phyloP scores from a whole-genome alignment of 2,329 filamentous ascomycete species.

The Juglanconis juglandina region DNA sequence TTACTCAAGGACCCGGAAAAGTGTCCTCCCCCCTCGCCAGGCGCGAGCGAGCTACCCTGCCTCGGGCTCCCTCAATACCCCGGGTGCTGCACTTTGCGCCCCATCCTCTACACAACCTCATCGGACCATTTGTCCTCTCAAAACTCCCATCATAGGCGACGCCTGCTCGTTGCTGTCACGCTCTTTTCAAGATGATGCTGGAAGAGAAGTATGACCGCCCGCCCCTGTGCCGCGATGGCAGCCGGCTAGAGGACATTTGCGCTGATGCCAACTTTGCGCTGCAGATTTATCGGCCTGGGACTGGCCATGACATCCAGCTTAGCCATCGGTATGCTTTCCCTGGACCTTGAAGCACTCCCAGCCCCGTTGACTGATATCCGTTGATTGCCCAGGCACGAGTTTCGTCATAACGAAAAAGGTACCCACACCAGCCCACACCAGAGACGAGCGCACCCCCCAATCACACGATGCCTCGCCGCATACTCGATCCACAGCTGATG shows the following conservation, averaged over 20 bases:
- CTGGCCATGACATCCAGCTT: conserved; percentile 72
- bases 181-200: conserved; percentile 35
- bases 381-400: conserved; percentile 66
- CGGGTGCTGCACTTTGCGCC: conserved; percentile 14
- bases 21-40: conserved; percentile 5
- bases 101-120: not conserved
- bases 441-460: conserved; percentile 13
- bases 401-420: conserved; percentile 99
- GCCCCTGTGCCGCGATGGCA: not conserved
- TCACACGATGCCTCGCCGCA: not conserved
- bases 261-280: conserved; percentile 28
- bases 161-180: conserved; percentile 19
- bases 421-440: conserved; percentile 22
- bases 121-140: not conserved
- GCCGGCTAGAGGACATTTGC: conserved; percentile 15
- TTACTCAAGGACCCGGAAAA: not conserved
- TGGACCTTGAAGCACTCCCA: not conserved
- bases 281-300: conserved; percentile 72
- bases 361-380: conserved; percentile 21
- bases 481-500: conserved; percentile 2
- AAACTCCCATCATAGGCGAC: conserved; percentile 8
- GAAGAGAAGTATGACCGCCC: conserved; percentile 42
- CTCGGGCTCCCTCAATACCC: conserved; percentile 6
- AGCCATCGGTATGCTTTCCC: conserved; percentile 61
- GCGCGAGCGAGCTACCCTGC: conserved; percentile 7